Evolutionary conservation across 106 monocot species (phyloP), one percentile per base, ranked within the genome.

Genomic region (Allium fistulosum): DNA sequence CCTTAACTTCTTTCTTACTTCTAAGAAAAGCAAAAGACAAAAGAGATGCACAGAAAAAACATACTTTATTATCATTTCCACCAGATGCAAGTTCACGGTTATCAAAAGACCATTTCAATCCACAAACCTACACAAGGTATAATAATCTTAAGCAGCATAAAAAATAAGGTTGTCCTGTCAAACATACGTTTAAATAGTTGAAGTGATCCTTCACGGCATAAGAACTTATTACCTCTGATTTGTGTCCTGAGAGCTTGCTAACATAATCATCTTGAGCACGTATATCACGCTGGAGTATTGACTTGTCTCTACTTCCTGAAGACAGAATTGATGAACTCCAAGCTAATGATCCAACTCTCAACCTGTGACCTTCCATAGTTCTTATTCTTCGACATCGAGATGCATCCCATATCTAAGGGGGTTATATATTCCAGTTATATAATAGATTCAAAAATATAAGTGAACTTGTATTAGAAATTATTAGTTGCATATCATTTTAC

Each of bases 61-160:
- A 85, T 65, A 94, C 94, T 80, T 77, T 87, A 68, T 94, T 94
- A 69, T 94, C 94, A 83, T 94, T 94, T 69, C 95, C 95, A 71
- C 95, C 95, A 72, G 95, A 96, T 15, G 91, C 95, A 75, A 96
- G 80, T 71, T 96, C 83, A n/a, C 91, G 91, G 56, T 86, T 91
- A 77, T 96, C 95, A 82, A 82, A 88, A 28, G 95, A 96, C 95
- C 95, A 96, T 71, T 96, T 96, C 37, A 96, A 73, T 13, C 95
- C 91, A 75, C 91, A 91, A 57, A 96, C 86, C 91, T 96, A 71
- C 49, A 57, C 10, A 49, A 14, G 7, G 12, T 11, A 49, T 9
- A n/a, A 46, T 47, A 8, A 60, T 59, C 26, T 37, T 16, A 58
- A 37, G 12, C 17, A 69, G 26, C 10, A 70, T 37, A 37, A 17